A percentile compares a stretch with the other conserved stretches of the same genome.
Conservation (phyloP, 352 stramenopile species). For the Pythium chondricola region DNA sequence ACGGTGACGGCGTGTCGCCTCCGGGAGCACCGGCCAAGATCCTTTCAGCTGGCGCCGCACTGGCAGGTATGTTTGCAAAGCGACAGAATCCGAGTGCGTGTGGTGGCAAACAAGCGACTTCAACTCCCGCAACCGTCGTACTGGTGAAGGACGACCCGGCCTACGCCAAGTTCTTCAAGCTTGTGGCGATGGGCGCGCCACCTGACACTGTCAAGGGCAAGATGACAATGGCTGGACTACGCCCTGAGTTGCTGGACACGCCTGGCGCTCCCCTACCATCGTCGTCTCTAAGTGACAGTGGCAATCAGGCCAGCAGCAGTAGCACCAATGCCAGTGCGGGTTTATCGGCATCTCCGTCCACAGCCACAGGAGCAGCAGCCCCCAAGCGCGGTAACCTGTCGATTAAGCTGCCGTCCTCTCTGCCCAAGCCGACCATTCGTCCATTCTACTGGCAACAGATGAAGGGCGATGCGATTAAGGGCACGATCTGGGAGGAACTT, state of each 20-base stretch:
- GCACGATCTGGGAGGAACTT: conserved; percentile 77
- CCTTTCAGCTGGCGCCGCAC: conserved; percentile 2
- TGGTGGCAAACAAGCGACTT: not conserved
- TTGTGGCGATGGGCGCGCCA: conserved; percentile 52
- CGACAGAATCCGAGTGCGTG: no score
- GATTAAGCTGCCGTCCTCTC: conserved; percentile 38
- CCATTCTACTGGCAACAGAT: conserved; percentile 78
- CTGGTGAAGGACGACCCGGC: conserved; percentile 60
- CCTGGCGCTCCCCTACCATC: conserved; percentile 33
- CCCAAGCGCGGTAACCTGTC: conserved; percentile 42
- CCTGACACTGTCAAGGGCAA: conserved; percentile 58
- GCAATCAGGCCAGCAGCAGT: conserved; percentile 5
- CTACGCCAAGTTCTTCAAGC: conserved; percentile 73
- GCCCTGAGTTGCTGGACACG: conserved; percentile 50
- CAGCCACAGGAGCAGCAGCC: conserved; percentile 13
- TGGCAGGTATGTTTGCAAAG: conserved; percentile 17
- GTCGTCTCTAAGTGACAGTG: no score
- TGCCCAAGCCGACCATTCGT: conserved; percentile 47
- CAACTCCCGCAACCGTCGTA: conserved; percentile 9
- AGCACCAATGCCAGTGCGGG: conserved; percentile 22
- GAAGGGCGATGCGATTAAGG: conserved; percentile 46
- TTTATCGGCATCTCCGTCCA: conserved; percentile 3
- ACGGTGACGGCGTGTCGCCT: not conserved
- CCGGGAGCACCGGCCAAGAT: conserved; percentile 14
- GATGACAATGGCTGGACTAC: conserved; percentile 56